Evolutionary conservation across 2,329 filamentous ascomycete genomes (phyloP).

Genomic region (Aspergillus carbonarius): DNA sequence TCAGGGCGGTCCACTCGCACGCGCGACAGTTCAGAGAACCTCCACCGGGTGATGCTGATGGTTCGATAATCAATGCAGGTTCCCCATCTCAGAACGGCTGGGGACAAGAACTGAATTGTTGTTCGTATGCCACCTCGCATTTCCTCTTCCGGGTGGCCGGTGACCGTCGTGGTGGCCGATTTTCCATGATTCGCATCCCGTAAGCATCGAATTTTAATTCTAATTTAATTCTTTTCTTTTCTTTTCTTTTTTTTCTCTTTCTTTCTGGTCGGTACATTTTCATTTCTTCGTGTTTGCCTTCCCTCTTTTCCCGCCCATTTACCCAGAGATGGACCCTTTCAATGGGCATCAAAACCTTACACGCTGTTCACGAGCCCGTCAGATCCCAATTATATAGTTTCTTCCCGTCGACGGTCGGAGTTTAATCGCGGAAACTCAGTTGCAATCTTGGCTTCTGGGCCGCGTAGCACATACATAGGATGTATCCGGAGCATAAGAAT

Average conservation of each 20-base stretch:
- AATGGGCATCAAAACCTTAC: not conserved
- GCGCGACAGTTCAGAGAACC: slow-evolving; percentile 11
- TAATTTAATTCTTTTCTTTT: not conserved
- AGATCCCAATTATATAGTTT: not conserved
- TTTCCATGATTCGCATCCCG: not conserved
- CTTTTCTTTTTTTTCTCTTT: not conserved
- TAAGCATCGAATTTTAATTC: not conserved
- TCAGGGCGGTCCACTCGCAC: slow-evolving; percentile 6
- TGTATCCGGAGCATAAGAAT: not conserved
- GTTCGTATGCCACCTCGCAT: not conserved
- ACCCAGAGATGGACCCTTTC: not conserved
- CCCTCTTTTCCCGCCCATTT: not conserved
- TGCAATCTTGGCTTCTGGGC: not conserved
- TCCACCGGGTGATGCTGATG: slow-evolving; percentile 7
- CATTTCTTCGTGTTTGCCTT: not conserved
- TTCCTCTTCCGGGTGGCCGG: slow-evolving; percentile 14
- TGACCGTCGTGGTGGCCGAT: slow-evolving; percentile 9
- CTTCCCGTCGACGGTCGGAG: not conserved
- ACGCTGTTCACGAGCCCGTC: not conserved
- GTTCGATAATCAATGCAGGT: not conserved
- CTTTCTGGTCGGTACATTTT: not conserved
- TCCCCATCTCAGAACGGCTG: slow-evolving; percentile 1
- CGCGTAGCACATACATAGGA: not conserved
- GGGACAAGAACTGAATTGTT: not conserved
- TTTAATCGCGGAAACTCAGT: not conserved